Evolutionary conservation across 768 basidiomycete genomes (phyloP), one percentile per base, ranked within the genome.

Genomic region (Calocybe gangraenosa): DNA sequence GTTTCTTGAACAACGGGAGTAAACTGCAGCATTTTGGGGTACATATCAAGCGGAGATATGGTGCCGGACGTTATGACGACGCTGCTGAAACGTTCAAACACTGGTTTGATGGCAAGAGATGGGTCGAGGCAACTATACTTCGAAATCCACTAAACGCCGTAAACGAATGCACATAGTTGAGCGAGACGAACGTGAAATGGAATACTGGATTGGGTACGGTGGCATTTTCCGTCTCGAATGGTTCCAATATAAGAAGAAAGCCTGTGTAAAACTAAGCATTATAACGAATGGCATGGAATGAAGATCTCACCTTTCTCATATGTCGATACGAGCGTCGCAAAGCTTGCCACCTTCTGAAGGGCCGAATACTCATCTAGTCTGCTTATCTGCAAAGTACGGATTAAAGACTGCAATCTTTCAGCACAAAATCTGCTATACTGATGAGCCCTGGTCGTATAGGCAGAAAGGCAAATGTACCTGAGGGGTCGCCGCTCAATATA

Each of bases 11-110:
- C 89, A 15, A 95, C 93, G 2, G 96, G 94, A 14, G 90, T 91
- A 65, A 99, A 99, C 54, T 93, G 92, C 22, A 99, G 75, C 90
- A 99, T 99, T 68, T 98, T 99, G 10, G 96, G 96, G 64, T 99
- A 99, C 96, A 99, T 99, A 66, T 99, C 96, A 47, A 99, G 67
- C 2, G 96, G 96, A 1, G 94, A 97, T 56, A 99, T 92, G 9
- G 96, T 99, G 56, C 96, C 96, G 3, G 93, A 97, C 0, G 96
- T 99, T 62, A 99, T 99, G 52, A 99, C 92, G 17, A 99, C 96
- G 50, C 88, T 92, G 62, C 91, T 94, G 62, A 98, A 99, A 22
- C 93, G 87, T 59, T 99, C 96, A 61, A 99, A 97, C 14, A 99
- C 89, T 0, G 96, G 96, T 56, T 92, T 90, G 57, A 99, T 99